A percentile compares a stretch with the other conserved stretches of the same genome.
phyloP scores from a whole-genome alignment of 2,329 filamentous ascomycete species.

The Elsinoe necatrix region DNA sequence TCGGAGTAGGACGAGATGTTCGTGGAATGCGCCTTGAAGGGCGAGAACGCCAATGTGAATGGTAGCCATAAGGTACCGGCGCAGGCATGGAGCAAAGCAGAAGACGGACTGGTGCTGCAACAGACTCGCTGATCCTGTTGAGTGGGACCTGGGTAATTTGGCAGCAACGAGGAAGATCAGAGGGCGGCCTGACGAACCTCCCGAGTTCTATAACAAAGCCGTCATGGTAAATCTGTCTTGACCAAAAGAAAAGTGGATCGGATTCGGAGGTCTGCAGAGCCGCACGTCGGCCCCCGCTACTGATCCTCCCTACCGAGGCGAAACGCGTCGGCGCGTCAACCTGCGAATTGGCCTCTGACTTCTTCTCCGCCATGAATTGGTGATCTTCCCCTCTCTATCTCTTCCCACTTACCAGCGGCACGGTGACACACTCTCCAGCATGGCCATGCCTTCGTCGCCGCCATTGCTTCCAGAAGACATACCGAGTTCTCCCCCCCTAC shows the following conservation, averaged over 20 bases:
- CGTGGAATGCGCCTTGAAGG: slow-evolving; percentile 85
- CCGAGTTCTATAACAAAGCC: too few species aligned
- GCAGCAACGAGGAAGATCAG: too few species aligned
- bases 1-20: slow-evolving; percentile 71
- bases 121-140: too few species aligned
- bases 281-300: background rate
- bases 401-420: too few species aligned
- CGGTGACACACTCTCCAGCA: background rate
- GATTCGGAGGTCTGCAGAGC: background rate
- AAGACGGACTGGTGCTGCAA: too few species aligned
- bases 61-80: too few species aligned
- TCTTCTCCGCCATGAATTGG: too few species aligned
- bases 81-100: too few species aligned
- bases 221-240: background rate
- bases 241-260: background rate
- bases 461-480: slow-evolving; percentile 13
- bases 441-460: slow-evolving; percentile 17
- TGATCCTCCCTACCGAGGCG: background rate
- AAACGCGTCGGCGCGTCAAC: slow-evolving; percentile 6
- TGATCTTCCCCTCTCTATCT: too few species aligned
- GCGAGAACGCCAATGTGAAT: slow-evolving; percentile 53
- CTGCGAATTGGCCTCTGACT: too few species aligned
- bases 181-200: too few species aligned
- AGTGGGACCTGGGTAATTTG: too few species aligned
- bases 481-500: slow-evolving; percentile 18